Evolutionary conservation across 2,329 filamentous ascomycete species (phyloP), one percentile per base, ranked within the genome.

Genomic region (Colletotrichum magnum): DNA sequence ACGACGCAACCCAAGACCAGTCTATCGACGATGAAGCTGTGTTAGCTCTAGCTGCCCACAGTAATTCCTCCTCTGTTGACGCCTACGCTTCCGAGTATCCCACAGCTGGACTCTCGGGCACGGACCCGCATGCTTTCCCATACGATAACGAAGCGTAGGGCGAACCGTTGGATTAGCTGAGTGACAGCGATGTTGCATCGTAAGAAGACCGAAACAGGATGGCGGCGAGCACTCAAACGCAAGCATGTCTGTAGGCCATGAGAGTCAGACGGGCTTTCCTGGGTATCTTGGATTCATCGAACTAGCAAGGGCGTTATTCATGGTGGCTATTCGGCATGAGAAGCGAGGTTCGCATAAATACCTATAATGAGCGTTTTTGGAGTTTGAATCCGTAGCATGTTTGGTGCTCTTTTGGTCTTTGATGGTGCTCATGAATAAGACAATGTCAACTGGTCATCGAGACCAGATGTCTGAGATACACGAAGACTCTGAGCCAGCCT

Each of bases 1-100:
- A 87, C 86, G 74, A 77, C 16, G 58, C 75, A n/a, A 71, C 75
- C 12, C 78, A 80, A 15, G 78, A 80, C 16, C 74, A 77, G 9
- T 72, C 77, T 0, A 73, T 85, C 15, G 83, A 86, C 32, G 85
- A 87, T 66, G 84, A 86, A 64, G 84, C 84, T 5, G 82, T 87
- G 13, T 71, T 87, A 69, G 84, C 83, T 7, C 74, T 87, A 50
- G 82, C 84, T 18, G 82, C 80, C 4, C 83, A 86, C 66, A 83
- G 80, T 73, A 78, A 79, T 36, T 72, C 77, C 2, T 75, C 77
- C 2, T 69, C 76, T 4, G 74, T 79, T 4, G 81, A 84, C 32
- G 75, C 78, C 7, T 86, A 84, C 71, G 73, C 76, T 41, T 71
- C 81, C 36, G 82, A 85, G 84, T 86, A 76, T 78, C 84, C 73